Conservation (phyloP, 305 asterid species). For the Fraxinus angustifolia region DNA sequence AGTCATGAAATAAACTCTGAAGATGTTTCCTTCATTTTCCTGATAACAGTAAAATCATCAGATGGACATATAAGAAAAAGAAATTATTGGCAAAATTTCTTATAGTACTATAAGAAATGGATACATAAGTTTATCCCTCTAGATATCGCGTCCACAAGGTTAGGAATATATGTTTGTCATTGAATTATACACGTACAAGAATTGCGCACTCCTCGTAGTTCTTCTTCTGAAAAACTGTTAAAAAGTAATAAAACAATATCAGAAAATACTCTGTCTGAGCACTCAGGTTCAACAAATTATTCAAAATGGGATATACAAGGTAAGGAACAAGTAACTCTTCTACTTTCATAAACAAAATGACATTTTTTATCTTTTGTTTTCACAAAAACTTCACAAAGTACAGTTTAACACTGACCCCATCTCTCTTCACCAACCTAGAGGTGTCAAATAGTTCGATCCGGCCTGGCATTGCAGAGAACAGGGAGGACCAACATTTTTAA, state of each 20-base stretch:
- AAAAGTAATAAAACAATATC: background rate
- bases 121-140: background rate
- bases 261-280: background rate
- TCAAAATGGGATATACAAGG: background rate
- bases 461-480: background rate
- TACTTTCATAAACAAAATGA: background rate
- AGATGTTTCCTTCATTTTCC: background rate
- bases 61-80: background rate
- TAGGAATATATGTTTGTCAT: constrained; percentile 24
- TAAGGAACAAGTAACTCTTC: background rate
- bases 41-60: background rate
- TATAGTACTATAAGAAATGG: background rate
- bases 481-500: background rate
- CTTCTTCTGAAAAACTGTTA: constrained; percentile 45
- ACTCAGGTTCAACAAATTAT: background rate
- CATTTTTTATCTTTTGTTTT: background rate
- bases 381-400: background rate
- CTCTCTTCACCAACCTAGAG: background rate
- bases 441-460: background rate
- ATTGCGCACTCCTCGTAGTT: constrained; percentile 42
- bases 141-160: background rate
- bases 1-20: background rate
- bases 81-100: too few species aligned
- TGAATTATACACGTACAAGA: constrained; percentile 59
- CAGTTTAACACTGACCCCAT: background rate